These are phyloP conservation scores for Cryptococcus sp. DNA, from an alignment of 1,284 basidiomycete species.

Conservation along the genomic window DNA sequence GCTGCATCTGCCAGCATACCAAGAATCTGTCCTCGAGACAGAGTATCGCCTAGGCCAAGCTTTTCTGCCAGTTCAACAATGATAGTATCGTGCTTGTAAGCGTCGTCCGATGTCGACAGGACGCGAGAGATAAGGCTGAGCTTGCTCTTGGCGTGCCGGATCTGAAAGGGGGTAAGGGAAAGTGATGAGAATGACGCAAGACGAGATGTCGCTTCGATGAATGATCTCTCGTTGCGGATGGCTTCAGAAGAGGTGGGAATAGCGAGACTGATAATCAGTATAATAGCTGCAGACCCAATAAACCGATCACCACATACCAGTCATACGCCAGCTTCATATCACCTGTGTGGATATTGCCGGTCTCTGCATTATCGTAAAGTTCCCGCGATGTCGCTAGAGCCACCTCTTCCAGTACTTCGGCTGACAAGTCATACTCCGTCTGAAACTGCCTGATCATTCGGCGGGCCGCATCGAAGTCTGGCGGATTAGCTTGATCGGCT, in stretches of 20 bases:
- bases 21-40: conserved; percentile 71
- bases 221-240: conserved; percentile 70
- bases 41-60: conserved; percentile 70
- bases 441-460: conserved; percentile 58
- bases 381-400: conserved; percentile 76
- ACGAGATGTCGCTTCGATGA: conserved; percentile 79
- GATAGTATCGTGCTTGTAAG: conserved; percentile 82
- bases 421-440: conserved; percentile 55
- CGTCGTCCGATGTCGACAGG: conserved; percentile 71
- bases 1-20: conserved; percentile 85
- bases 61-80: conserved; percentile 82
- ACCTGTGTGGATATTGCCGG: conserved; percentile 82
- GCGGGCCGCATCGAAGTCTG: conserved; percentile 76
- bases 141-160: conserved; percentile 78
- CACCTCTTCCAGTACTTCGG: conserved; percentile 63
- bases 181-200: conserved; percentile 69
- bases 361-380: conserved; percentile 87
- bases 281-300: neutral
- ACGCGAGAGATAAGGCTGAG: conserved; percentile 72
- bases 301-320: conserved; percentile 57
- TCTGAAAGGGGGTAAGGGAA: conserved; percentile 80
- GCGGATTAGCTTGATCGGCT: conserved; percentile 2
- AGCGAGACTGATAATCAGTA: conserved; percentile 56
- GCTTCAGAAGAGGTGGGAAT: conserved; percentile 64
- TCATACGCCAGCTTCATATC: conserved; percentile 95